These are phyloP conservation scores for Neurospora crassa DNA, from an alignment of 2,329 filamentous ascomycete genomes.

Conservation along the genomic window DNA sequence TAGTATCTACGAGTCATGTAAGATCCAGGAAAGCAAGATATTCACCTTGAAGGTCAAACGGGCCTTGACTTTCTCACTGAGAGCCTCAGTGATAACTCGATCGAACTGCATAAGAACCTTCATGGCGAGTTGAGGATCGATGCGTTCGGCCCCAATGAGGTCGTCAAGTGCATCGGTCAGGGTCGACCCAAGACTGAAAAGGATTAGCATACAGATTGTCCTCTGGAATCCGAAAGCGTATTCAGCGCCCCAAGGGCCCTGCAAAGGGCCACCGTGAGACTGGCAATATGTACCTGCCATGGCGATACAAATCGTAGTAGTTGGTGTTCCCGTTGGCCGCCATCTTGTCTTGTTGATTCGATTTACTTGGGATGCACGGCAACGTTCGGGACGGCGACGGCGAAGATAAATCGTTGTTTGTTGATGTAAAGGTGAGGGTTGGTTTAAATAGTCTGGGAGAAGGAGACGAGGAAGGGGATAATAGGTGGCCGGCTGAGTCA, in stretches of 20 bases:
- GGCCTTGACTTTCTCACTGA: slow-evolving; percentile 87
- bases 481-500: slow-evolving; percentile 7
- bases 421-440: slow-evolving; percentile 8
- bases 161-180: slow-evolving; percentile 96
- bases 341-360: slow-evolving; percentile 15
- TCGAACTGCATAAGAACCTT: slow-evolving; percentile 96
- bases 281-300: slow-evolving; percentile 68
- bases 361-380: slow-evolving; percentile 2
- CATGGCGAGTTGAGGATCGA: slow-evolving; percentile 97
- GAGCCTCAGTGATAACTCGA: slow-evolving; percentile 79
- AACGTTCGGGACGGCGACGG: neutral
- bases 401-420: slow-evolving; percentile 2
- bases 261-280: slow-evolving; percentile 11
- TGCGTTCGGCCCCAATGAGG: slow-evolving; percentile 85
- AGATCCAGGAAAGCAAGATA: neutral
- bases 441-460: slow-evolving; percentile 19
- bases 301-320: slow-evolving; percentile 93
- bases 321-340: slow-evolving; percentile 14
- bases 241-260: slow-evolving; percentile 7
- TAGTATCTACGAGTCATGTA: neutral
- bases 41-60: slow-evolving; percentile 89
- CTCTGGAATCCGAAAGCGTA: slow-evolving; percentile 12
- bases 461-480: slow-evolving; percentile 9
- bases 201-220: slow-evolving; percentile 14
- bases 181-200: slow-evolving; percentile 72